These are phyloP conservation scores for Colletotrichum australisinense DNA, from an alignment of 2,329 filamentous ascomycete genomes.

Conservation along the genomic window DNA sequence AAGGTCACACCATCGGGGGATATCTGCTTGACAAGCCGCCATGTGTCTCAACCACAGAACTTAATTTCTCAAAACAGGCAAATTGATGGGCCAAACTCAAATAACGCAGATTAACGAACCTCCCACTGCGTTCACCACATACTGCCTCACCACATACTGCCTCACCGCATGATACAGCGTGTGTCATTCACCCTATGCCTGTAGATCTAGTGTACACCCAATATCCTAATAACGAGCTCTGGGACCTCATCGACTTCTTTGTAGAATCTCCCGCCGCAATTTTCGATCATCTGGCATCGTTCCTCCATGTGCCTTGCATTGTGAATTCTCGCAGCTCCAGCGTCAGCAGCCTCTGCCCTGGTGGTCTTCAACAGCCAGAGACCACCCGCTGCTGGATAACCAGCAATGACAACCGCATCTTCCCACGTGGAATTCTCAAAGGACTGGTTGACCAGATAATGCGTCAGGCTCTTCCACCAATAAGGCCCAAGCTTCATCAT, in stretches of 20 bases:
- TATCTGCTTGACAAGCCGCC: background rate
- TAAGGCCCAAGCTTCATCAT: slow-evolving; percentile 27
- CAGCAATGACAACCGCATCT: background rate
- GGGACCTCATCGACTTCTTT: background rate
- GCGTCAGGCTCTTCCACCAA: background rate
- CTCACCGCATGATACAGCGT: too few relatives aligned
- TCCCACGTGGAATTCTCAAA: background rate
- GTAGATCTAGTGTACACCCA: background rate
- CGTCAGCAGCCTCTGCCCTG: background rate
- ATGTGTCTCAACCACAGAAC: background rate
- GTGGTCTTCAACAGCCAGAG: slow-evolving; percentile 6
- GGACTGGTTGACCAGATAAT: background rate
- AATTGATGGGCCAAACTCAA: background rate
- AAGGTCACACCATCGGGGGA: background rate
- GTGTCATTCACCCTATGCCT: background rate
- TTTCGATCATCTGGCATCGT: background rate
- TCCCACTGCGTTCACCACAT: background rate
- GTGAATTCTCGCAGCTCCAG: background rate
- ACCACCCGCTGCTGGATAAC: slow-evolving; percentile 1
- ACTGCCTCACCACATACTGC: background rate
- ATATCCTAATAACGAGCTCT: background rate
- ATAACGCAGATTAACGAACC: background rate
- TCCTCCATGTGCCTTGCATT: slow-evolving; percentile 5
- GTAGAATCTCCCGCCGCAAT: background rate
- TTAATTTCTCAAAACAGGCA: background rate